Conservation (phyloP, 169 alveolate species). For the Cryptosporidium viatorum region DNA sequence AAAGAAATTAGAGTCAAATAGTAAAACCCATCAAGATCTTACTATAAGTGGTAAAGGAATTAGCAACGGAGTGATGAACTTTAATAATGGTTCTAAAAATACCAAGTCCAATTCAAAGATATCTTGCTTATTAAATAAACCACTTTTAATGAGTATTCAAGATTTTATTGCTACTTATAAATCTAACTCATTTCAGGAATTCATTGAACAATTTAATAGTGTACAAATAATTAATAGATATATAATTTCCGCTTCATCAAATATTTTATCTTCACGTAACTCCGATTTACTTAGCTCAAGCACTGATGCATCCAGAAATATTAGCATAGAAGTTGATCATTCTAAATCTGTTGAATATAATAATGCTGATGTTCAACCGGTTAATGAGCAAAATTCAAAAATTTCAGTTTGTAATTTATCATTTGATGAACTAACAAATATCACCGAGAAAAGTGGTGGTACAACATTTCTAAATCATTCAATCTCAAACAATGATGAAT, state of each 20-base stretch:
- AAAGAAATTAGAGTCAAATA: neutral
- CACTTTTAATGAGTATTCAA: slow-evolving; percentile 52
- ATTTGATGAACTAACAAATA: neutral
- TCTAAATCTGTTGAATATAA: neutral
- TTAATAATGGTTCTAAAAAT: neutral
- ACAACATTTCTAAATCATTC: neutral
- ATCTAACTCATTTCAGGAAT: slow-evolving; percentile 46
- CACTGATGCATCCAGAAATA: slow-evolving; percentile 21
- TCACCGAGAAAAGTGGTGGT: neutral
- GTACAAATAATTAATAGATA: slow-evolving; percentile 27
- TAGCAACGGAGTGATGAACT: neutral
- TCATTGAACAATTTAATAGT: slow-evolving; percentile 57
- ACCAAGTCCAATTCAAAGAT: slow-evolving; percentile 5
- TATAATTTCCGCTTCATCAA: neutral
- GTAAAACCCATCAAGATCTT: neutral
- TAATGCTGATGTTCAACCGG: neutral
- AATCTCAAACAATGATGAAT: neutral
- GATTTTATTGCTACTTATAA: slow-evolving; percentile 66
- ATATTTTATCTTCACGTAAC: neutral
- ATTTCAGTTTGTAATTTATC: slow-evolving; percentile 14
- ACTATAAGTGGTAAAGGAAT: neutral
- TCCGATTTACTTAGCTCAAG: slow-evolving; percentile 31
- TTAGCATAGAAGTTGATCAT: slow-evolving; percentile 6
- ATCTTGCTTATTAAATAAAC: slow-evolving; percentile 20
- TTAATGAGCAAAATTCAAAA: neutral